Base-by-base conservation (phyloP, 1,284 basidiomycete species). In the Irpex rosettiformis region DNA sequence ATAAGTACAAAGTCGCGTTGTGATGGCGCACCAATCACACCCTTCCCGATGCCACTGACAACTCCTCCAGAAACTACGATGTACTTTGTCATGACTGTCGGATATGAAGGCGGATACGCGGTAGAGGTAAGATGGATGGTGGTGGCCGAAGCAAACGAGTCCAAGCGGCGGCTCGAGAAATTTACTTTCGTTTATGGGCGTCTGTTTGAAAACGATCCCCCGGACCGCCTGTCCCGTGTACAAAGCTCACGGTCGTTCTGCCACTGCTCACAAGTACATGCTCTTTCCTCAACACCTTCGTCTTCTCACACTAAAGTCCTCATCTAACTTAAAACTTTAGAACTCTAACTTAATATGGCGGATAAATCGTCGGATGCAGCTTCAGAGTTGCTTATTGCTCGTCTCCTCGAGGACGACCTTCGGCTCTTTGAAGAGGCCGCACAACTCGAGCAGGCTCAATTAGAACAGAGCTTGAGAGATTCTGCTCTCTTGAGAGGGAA, bases 41-140 rank as follows among this genome's bases (percentile, higher is more conserved):
- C 94, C 83, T 96, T 96, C 62, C 93, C 93, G 68, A 96, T 96
- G 56, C 93, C 93, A 72, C 93, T 95, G 69, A 96, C 90, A 59
- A 96, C 93, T 74, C 93, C 93, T 63, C 93, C 93, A 58, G 90
- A 92, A 18, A 96, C 91, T 60, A 96, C 69, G 69, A 96, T 96
- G 75, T 92, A 96, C 78, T 96, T 96, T 52, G 87, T 89, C 88
- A 91, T 90, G 56, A 48, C 30, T 63, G 33, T 33, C 42, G n/a
- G 59, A 47, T 7, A 16, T 16, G 6, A 37, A 6, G 25, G 21
- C 52, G 13, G 16, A 13, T 6, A 24, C 6, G 42, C 4, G 43
- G 54, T 5, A 16, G 40, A 18, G 54, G 16, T 40, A 7, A 27
- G 25, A 25, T 28, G 48, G 48, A 22, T 51, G 48, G 13, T 22